These are phyloP conservation scores for Akanthomyces lecanii DNA, from an alignment of 2,329 filamentous ascomycete genomes.

Conservation along the genomic window DNA sequence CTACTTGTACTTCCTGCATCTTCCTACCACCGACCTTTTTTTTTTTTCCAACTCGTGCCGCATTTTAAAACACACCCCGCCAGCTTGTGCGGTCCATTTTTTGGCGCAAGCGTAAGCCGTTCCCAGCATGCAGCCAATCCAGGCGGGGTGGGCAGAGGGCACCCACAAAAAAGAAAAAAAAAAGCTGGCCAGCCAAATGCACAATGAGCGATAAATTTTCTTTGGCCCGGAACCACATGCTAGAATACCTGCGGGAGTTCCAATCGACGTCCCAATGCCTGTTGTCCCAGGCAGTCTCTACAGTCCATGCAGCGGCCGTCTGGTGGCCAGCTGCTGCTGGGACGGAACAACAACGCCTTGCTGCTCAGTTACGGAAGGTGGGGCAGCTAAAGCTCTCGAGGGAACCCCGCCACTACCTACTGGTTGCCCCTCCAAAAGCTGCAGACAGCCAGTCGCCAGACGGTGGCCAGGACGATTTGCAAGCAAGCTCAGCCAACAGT, in stretches of 20 bases:
- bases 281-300: background rate
- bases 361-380: constrained; percentile 10
- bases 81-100: constrained; percentile 14
- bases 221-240: background rate
- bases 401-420: constrained; percentile 9
- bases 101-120: constrained; percentile 13
- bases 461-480: background rate
- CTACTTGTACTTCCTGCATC: background rate
- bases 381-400: constrained; percentile 6
- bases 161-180: constrained; percentile 15
- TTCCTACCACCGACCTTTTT: background rate
- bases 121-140: constrained; percentile 11
- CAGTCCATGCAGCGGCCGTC: background rate
- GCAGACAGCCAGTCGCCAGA: background rate
- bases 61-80: constrained; percentile 13
- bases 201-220: constrained; percentile 15
- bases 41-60: background rate
- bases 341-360: too few relatives aligned
- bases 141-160: background rate
- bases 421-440: constrained; percentile 1
- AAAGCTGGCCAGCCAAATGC: constrained; percentile 10
- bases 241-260: background rate
- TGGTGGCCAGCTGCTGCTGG: background rate
- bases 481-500: background rate
- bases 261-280: background rate